phyloP scores from a whole-genome alignment of 192 early-diverging fungal species.

The Coemansia nantahalensis region DNA sequence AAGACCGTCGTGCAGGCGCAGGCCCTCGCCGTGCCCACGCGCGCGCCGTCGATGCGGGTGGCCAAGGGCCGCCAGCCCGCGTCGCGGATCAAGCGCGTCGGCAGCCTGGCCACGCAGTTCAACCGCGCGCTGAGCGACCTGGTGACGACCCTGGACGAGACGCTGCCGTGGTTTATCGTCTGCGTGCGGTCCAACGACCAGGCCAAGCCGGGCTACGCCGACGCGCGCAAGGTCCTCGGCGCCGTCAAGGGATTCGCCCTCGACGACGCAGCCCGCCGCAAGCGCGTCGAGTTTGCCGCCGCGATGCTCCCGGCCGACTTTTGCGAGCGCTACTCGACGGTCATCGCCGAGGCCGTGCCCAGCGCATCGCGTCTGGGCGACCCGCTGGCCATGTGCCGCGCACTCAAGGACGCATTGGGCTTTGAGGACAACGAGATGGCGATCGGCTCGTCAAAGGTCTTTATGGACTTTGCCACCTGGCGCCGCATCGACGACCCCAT shows the following conservation, averaged over 20 bases:
- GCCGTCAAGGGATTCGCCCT: slow-evolving; percentile 61
- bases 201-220: slow-evolving; percentile 64
- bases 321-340: slow-evolving; percentile 63
- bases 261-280: slow-evolving; percentile 58
- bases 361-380: slow-evolving; percentile 8
- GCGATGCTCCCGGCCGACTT: slow-evolving; percentile 75
- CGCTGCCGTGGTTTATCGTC: slow-evolving; percentile 78
- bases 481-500: slow-evolving; percentile 65
- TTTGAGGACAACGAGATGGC: slow-evolving; percentile 24
- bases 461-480: slow-evolving; percentile 62
- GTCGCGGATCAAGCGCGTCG: slow-evolving; percentile 58
- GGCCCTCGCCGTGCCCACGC: slow-evolving; percentile 70
- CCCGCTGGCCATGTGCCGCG: slow-evolving; percentile 15
- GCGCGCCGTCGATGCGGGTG: slow-evolving; percentile 59
- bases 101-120: slow-evolving; percentile 55
- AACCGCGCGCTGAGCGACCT: slow-evolving; percentile 71
- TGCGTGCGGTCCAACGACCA: slow-evolving; percentile 76
- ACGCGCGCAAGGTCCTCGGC: slow-evolving; percentile 62
- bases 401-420: slow-evolving; percentile 23
- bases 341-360: slow-evolving; percentile 40
- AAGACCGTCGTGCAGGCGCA: slow-evolving; percentile 75
- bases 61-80: slow-evolving; percentile 53
- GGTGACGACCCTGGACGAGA: slow-evolving; percentile 74
- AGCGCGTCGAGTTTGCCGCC: slow-evolving; percentile 67
- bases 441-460: slow-evolving; percentile 58